phyloP scores from a whole-genome alignment of 2,329 filamentous ascomycete species.

The Aspergillus sojae region DNA sequence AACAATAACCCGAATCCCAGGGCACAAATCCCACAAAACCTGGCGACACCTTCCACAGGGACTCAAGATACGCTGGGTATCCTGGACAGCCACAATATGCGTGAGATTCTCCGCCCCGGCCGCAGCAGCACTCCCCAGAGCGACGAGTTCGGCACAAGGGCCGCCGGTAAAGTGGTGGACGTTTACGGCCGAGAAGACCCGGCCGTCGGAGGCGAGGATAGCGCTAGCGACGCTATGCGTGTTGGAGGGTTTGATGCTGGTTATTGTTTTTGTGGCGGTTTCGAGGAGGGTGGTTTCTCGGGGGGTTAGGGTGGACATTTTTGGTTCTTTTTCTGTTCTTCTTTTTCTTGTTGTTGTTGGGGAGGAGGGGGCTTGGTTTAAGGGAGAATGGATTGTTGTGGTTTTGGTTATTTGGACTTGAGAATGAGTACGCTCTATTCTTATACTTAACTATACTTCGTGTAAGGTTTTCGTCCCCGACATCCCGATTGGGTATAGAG shows the following conservation, averaged over 20 bases:
- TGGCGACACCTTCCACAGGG: constrained; percentile 34
- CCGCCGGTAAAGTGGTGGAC: constrained; percentile 32
- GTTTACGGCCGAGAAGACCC: constrained; percentile 30
- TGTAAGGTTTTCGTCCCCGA: background rate
- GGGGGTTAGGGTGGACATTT: constrained; percentile 10
- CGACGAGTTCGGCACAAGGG: constrained; percentile 33
- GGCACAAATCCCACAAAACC: constrained; percentile 29
- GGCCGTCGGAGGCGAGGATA: constrained; percentile 20
- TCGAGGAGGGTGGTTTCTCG: constrained; percentile 21
- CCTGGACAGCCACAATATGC: constrained; percentile 28
- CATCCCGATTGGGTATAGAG: background rate
- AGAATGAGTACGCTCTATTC: too few species aligned
- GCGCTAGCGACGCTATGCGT: constrained; percentile 27
- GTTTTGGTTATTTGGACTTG: too few species aligned
- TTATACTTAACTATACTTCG: too few species aligned
- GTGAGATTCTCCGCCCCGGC: constrained; percentile 24
- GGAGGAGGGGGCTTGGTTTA: too few species aligned
- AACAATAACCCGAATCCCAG: constrained; percentile 28
- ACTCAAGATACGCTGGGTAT: constrained; percentile 24
- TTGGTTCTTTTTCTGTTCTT: background rate
- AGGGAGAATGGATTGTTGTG: too few species aligned
- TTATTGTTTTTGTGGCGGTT: constrained; percentile 23
- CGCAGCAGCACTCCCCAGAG: constrained; percentile 28
- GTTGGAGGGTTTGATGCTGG: constrained; percentile 24
- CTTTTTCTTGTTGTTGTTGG: background rate